Evolutionary conservation across 2,329 filamentous ascomycete species (phyloP).

Genomic region (Sclerotinia trifoliorum): DNA sequence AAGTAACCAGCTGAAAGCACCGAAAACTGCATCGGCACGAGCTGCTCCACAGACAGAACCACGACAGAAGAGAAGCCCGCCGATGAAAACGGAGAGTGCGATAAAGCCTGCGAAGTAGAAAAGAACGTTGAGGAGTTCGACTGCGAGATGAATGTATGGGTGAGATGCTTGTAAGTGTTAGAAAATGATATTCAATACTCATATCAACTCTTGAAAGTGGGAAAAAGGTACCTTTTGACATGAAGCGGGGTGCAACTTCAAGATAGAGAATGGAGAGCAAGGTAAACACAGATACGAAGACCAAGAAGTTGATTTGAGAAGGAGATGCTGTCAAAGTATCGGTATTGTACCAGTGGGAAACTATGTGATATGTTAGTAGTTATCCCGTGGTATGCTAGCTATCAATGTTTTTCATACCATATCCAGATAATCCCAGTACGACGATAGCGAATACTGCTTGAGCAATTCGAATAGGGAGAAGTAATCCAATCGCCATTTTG

Average conservation of each 20-base stretch:
- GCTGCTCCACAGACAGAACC: constrained; percentile 57
- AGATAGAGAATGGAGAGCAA: constrained; percentile 55
- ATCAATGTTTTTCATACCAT: constrained; percentile 43
- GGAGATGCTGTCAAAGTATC: constrained; percentile 56
- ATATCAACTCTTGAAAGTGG: background rate
- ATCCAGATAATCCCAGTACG: constrained; percentile 50
- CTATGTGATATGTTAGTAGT: constrained; percentile 42
- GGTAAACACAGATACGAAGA: constrained; percentile 55
- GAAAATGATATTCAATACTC: background rate
- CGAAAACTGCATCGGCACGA: constrained; percentile 54
- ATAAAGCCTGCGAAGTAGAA: constrained; percentile 62
- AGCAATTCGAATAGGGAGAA: constrained; percentile 47
- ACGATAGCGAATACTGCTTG: constrained; percentile 48
- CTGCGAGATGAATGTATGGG: constrained; percentile 48
- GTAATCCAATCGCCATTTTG: constrained; percentile 44
- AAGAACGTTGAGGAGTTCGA: constrained; percentile 53
- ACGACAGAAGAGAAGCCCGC: constrained; percentile 54
- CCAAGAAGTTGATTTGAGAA: constrained; percentile 56
- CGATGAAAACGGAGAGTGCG: constrained; percentile 56
- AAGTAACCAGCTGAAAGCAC: constrained; percentile 52
- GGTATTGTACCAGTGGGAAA: constrained; percentile 59
- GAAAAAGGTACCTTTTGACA: constrained; percentile 32
- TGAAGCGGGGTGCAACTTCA: constrained; percentile 49
- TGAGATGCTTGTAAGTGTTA: constrained; percentile 43
- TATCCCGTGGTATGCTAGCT: constrained; percentile 2